Base-by-base conservation (phyloP, 768 basidiomycete species). In the Kwoniella sp. region DNA sequence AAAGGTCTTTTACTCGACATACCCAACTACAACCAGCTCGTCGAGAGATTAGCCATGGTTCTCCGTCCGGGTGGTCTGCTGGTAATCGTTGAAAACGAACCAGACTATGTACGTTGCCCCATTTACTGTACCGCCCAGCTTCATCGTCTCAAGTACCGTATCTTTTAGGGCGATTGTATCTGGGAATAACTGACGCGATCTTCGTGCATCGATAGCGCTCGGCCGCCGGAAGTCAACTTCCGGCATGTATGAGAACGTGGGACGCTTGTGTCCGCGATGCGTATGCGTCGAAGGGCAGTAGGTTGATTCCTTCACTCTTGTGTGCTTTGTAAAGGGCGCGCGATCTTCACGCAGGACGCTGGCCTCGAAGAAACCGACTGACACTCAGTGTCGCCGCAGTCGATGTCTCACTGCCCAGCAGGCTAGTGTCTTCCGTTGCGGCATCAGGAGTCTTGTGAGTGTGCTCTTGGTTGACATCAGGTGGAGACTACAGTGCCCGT, bases 41-140 rank as follows among this genome's bases (percentile, higher is more conserved):
- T 80, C 45, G 75, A 79, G 54, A 60, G 76, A 38, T 67, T 78
- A 7, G 75, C 77, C 2, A 60, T 73, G 31, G 51, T 75, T 1
- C 64, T 80, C 1, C 63, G 71, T 25, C 73, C 72, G 0, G 74
- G 72, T 13, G 79, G 79, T 7, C 29, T 79, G 62, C 55, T 80
- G 28, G 68, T 79, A 4, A 47, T 78, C 4, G 72, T 73, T 2
- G 79, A 80, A 56, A 45, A 58, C n/a, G 75, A 78, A 41, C 52
- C 70, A 0, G 61, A 55, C 20, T 76, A 67, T 55, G 79, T 80
- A 25, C 65, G 75, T 74, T n/a, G n/a, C n/a, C n/a, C n/a, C n/a
- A n/a, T n/a, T n/a, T n/a, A n/a, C n/a, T n/a, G n/a, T n/a, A n/a
- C n/a, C n/a, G n/a, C n/a, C n/a, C n/a, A n/a, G n/a, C n/a, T n/a